Evolutionary conservation across 352 stramenopile genomes (phyloP).

Genomic region (Phytophthora uliginosa): DNA sequence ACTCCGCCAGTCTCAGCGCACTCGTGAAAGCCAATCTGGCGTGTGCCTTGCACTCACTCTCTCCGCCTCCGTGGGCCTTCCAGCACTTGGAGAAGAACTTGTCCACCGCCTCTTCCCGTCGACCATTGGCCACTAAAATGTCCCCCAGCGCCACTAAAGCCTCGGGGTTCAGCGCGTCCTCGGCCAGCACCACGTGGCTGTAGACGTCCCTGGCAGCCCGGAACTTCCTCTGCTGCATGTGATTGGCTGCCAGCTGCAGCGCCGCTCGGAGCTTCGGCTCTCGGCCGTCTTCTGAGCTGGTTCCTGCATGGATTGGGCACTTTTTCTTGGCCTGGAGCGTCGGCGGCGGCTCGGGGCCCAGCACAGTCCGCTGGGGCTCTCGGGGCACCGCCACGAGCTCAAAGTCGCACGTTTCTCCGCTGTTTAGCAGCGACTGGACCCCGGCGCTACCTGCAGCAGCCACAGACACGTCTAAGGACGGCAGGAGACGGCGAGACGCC

Average conservation of each 20-base stretch:
- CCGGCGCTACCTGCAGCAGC: slow-evolving; percentile 6
- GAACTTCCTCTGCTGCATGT: slow-evolving; percentile 62
- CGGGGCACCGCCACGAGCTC: slow-evolving; percentile 51
- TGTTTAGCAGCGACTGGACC: neutral
- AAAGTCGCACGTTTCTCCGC: slow-evolving; percentile 38
- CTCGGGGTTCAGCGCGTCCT: slow-evolving; percentile 51
- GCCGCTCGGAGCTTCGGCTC: slow-evolving; percentile 33
- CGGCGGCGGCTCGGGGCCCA: slow-evolving; percentile 1
- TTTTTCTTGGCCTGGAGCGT: slow-evolving; percentile 12
- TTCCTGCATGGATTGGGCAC: slow-evolving; percentile 6
- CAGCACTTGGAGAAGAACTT: slow-evolving; percentile 63
- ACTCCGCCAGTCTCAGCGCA: slow-evolving; percentile 56
- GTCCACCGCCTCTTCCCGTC: slow-evolving; percentile 45
- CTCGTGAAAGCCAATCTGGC: slow-evolving; percentile 48
- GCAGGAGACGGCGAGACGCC: slow-evolving; percentile 26
- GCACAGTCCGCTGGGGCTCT: slow-evolving; percentile 17
- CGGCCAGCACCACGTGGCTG: slow-evolving; percentile 48
- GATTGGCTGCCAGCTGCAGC: slow-evolving; percentile 48
- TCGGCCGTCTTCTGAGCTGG: slow-evolving; percentile 15
- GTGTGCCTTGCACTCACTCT: slow-evolving; percentile 32
- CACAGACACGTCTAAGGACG: slow-evolving; percentile 32
- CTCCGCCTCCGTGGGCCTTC: slow-evolving; percentile 26
- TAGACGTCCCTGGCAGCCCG: slow-evolving; percentile 59
- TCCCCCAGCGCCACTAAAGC: slow-evolving; percentile 64
- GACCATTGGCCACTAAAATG: slow-evolving; percentile 57